Evolutionary conservation across 805 yeast species (phyloP), one percentile per base, ranked within the genome.

Genomic region (Candida quercuum): DNA sequence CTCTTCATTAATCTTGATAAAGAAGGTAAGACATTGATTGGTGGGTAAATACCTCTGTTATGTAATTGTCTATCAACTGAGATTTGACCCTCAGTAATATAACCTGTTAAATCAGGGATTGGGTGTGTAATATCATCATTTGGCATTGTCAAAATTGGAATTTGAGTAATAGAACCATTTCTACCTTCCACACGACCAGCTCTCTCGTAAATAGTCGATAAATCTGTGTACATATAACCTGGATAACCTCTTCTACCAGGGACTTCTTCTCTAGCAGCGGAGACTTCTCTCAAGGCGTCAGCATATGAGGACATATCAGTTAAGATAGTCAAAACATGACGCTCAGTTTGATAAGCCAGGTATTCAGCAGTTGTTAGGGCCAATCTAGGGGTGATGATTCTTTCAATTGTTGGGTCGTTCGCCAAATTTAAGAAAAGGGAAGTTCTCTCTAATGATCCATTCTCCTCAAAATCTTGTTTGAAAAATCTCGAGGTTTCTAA

Each of bases 211-310:
- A 93, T 88, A 36, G 98, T 93, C 36, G 98, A 86, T 74, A 93
- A 86, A 82, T 93, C 99, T 33, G 99, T 93, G 72, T 93, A 93
- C 99, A 93, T 93, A 67, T 93, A 93, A 85, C 99, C 99, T 48
- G 99, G 99, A 68, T 93, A 93, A 75, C 99, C 99, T 81, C 99
- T 88, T 78, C 99, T 88, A 76, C 99, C 99, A 61, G 99, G 99
- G 33, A 93, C 99, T 71, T 94, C 99, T 70, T 93, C 99, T 76
- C 99, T 88, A 34, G 99, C 99, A 45, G 99, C 99, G 47, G 97
- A 88, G 36, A 93, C 99, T 72, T 93, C 99, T 81, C 99, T 89
- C 61, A 93, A 73, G 28, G 99, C 99, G 65, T 93, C 99, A 28
- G 99, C 99, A 63, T 93, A 93, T n/a, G 99, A 93, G 20, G 97